These are phyloP conservation scores for Rubia yunnanensis DNA, from an alignment of 257 asterid species.

Conservation along the genomic window DNA sequence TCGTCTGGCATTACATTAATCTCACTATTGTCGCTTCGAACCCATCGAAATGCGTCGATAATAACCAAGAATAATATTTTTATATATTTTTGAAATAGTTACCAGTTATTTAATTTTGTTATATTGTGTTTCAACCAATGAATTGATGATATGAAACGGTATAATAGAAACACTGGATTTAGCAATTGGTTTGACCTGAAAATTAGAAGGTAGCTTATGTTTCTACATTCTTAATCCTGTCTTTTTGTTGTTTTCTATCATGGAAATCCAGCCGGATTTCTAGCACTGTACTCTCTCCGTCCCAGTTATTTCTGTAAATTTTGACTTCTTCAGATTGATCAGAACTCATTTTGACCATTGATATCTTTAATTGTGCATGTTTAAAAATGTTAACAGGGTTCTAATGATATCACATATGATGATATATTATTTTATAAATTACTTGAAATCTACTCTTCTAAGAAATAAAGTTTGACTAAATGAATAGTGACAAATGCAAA, in stretches of 20 bases:
- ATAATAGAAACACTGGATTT: not conserved
- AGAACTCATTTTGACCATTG: too few species aligned
- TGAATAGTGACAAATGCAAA: too few species aligned
- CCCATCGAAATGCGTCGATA: slow-evolving; percentile 51
- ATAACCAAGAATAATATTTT: slow-evolving; percentile 41
- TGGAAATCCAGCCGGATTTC: slow-evolving; percentile 25
- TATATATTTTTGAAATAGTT: slow-evolving; percentile 8
- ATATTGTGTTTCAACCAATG: not conserved
- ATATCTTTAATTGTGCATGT: too few species aligned
- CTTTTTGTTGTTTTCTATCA: slow-evolving; percentile 31
- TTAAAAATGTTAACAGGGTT: too few species aligned
- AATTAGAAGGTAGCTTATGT: slow-evolving; percentile 23
- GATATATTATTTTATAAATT: too few species aligned
- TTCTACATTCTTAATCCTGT: slow-evolving; percentile 35
- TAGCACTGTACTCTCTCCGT: too few species aligned
- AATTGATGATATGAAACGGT: not conserved
- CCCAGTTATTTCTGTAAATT: too few species aligned
- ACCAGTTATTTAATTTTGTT: not conserved
- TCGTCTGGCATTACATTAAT: slow-evolving; percentile 29
- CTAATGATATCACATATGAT: too few species aligned
- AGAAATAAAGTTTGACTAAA: too few species aligned
- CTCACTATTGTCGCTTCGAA: slow-evolving; percentile 28
- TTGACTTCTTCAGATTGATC: too few species aligned
- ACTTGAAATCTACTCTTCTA: too few species aligned
- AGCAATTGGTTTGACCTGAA: slow-evolving; percentile 14